These are phyloP conservation scores for Yamadazyma siamensis DNA, from an alignment of 1,139 yeast species.

Conservation along the genomic window DNA sequence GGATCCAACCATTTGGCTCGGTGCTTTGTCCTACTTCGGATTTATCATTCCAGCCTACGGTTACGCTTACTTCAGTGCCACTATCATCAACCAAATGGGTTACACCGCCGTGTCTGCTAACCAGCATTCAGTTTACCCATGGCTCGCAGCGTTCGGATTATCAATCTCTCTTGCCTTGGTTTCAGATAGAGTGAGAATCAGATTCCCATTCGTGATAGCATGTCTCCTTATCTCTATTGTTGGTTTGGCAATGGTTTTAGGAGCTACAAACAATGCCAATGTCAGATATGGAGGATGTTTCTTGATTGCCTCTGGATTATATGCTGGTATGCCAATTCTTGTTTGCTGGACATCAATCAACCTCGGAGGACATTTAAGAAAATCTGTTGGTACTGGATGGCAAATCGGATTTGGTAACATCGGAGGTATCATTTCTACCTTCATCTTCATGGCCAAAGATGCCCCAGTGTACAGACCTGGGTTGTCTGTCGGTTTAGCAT, in stretches of 20 bases:
- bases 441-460: constrained; percentile 52
- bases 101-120: constrained; percentile 63
- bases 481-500: constrained; percentile 50
- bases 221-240: constrained; percentile 43
- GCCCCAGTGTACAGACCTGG: constrained; percentile 62
- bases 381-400: constrained; percentile 71
- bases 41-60: constrained; percentile 67
- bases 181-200: constrained; percentile 46
- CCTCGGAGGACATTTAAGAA: constrained; percentile 67
- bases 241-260: constrained; percentile 53
- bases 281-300: constrained; percentile 72
- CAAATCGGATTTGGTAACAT: constrained; percentile 81
- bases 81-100: constrained; percentile 56
- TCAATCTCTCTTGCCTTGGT: constrained; percentile 44
- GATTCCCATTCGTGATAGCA: constrained; percentile 48
- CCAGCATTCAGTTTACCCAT: constrained; percentile 68
- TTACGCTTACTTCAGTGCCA: constrained; percentile 67
- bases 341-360: constrained; percentile 73
- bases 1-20: constrained; percentile 49
- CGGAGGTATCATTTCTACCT: constrained; percentile 77
- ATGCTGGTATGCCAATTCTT: constrained; percentile 70
- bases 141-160: constrained; percentile 61
- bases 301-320: constrained; percentile 61
- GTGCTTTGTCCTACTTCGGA: constrained; percentile 61
- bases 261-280: constrained; percentile 28